Percentiles rank a stretch among this genome's conserved stretches.
Evolutionary conservation across 495 filamentous ascomycete species (phyloP).

Genomic region (Hypoxylon trugodes): DNA sequence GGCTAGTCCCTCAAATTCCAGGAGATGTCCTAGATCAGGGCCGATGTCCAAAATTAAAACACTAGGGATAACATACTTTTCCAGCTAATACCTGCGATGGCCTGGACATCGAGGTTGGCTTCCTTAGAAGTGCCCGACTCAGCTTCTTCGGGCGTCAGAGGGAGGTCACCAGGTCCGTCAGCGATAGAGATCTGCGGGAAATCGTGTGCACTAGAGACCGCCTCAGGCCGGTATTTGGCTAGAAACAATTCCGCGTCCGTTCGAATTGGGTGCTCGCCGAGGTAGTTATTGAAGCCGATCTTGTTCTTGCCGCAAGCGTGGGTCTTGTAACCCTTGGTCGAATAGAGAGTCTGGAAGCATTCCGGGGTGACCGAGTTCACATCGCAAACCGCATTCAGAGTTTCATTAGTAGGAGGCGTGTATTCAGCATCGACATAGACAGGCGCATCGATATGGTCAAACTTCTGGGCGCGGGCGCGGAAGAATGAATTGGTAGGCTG

Average conservation of each 20-base stretch:
- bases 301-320: conserved; percentile 53
- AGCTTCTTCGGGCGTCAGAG: conserved; percentile 34
- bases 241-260: conserved; percentile 60
- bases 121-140: conserved; percentile 57
- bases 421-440: conserved; percentile 37
- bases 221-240: conserved; percentile 58
- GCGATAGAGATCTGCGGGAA: conserved; percentile 56
- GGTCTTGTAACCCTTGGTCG: conserved; percentile 59
- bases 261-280: conserved; percentile 59
- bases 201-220: conserved; percentile 48
- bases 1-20: no score
- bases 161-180: conserved; percentile 45
- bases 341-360: conserved; percentile 64
- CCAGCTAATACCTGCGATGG: conserved; percentile 47
- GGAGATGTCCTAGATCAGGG: no score
- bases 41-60: no score
- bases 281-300: conserved; percentile 60
- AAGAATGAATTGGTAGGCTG: conserved; percentile 75
- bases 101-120: conserved; percentile 81
- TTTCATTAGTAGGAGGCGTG: conserved; percentile 32
- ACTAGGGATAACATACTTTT: conserved; percentile 34
- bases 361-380: conserved; percentile 59
- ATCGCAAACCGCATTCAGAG: conserved; percentile 57
- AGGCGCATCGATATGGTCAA: conserved; percentile 34
- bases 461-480: conserved; percentile 37